Base-by-base conservation (phyloP, 768 basidiomycete genomes). In the Kwoniella sp. region DNA sequence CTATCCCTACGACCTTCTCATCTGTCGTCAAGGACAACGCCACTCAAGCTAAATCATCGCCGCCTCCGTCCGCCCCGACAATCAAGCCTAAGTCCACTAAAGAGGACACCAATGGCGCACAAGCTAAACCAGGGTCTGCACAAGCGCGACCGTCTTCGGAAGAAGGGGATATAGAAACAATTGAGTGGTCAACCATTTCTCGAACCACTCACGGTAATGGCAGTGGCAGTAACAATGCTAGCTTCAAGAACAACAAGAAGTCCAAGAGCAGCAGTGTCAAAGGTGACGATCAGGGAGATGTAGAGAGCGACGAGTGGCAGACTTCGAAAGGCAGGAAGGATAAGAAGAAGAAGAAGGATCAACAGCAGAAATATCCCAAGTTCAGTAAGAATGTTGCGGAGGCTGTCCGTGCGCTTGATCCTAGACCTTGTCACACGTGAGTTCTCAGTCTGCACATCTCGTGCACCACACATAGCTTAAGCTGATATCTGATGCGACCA, bases 361-460 rank as follows among this genome's bases (percentile, higher is more conserved):
- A 45, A 17, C 15, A 53, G 70, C 29, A 51, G n/a, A 31, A 37
- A 37, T 45, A 45, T 17, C 3, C 41, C 41, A 45, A 45, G 15
- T 45, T 45, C 41, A 45, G 17, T 26, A 50, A 64, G 22, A 55
- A 56, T 0, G 63, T 53, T 22, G 65, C 63, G 20, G 50, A 68
- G 29, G 54, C 64, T 13, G 71, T 78, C 30, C 64, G 77, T 31
- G 60, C 59, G 20, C 58, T 76, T 28, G 65, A 67, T 28, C 77
- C 77, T 38, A 58, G 77, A 53, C 77, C 77, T 55, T 78, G 77
- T 67, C 77, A 78, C 64, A 72, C 75, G 76, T 78, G 68, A 71
- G 76, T 73, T 4, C n/a, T n/a, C n/a, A n/a, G n/a, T n/a, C n/a
- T n/a, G n/a, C n/a, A n/a, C n/a, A n/a, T n/a, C n/a, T n/a, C n/a